These are phyloP conservation scores for Leptographium wingfieldii DNA, from an alignment of 2,329 filamentous ascomycete genomes.

Conservation along the genomic window DNA sequence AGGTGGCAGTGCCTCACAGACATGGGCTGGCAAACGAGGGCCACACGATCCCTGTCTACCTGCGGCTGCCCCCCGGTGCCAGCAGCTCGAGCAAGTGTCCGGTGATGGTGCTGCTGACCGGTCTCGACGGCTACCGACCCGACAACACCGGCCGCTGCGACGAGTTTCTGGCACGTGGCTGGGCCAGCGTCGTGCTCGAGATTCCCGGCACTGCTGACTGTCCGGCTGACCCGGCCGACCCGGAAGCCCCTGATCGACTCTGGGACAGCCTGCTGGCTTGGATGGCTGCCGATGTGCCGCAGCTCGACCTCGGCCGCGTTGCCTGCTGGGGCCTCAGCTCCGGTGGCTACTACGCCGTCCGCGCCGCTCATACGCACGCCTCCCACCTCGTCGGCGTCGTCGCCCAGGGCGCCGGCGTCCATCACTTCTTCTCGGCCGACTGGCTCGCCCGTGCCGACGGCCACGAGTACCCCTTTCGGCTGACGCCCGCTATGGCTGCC, in stretches of 20 bases:
- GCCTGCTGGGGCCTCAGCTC: conserved; percentile 52
- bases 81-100: conserved; percentile 18
- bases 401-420: conserved; percentile 50
- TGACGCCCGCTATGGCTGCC: conserved; percentile 41
- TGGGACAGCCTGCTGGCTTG: conserved; percentile 51
- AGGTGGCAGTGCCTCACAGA: conserved; percentile 48
- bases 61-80: conserved; percentile 41
- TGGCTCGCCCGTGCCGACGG: conserved; percentile 51
- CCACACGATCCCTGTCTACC: conserved; percentile 47
- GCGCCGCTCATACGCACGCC: conserved; percentile 55
- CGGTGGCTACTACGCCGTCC: conserved; percentile 56
- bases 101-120: conserved; percentile 44
- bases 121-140: conserved; percentile 49
- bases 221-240: conserved; percentile 49
- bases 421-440: conserved; percentile 45
- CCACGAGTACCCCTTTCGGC: conserved; percentile 53
- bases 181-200: conserved; percentile 49
- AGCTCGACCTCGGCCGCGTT: conserved; percentile 44
- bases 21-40: conserved; percentile 25
- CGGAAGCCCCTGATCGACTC: conserved; percentile 44
- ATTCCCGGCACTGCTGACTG: conserved; percentile 57
- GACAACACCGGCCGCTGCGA: conserved; percentile 49
- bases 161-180: conserved; percentile 50
- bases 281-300: conserved; percentile 26
- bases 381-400: conserved; percentile 39